phyloP scores from a whole-genome alignment of 306 rosid species.

The Vigna angularis region DNA sequence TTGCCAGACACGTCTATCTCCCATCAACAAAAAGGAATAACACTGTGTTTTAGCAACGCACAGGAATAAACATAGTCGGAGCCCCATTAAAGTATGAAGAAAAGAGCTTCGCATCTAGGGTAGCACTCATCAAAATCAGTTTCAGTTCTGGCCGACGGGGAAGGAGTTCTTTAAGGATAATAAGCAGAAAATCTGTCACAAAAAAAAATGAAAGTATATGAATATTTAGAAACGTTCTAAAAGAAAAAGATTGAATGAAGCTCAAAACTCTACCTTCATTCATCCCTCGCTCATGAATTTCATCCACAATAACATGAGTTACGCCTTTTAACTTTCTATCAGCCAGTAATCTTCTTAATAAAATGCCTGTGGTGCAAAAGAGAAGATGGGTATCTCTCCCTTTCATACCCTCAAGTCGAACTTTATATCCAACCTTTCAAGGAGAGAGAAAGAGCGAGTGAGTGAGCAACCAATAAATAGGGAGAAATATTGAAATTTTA shows the following conservation, averaged over 20 bases:
- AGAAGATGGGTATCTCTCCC: conserved; percentile 93
- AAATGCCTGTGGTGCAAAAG: conserved; percentile 97
- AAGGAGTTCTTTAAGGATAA: conserved; percentile 94
- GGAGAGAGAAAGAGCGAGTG: conserved; percentile 10
- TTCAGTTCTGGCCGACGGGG: conserved; percentile 84
- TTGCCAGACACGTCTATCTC: conserved; percentile 18
- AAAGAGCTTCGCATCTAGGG: conserved; percentile 90
- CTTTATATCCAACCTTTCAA: conserved; percentile 92
- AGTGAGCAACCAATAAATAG: not conserved
- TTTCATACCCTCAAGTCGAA: conserved; percentile 93
- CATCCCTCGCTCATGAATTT: conserved; percentile 99
- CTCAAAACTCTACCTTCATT: conserved; percentile 79
- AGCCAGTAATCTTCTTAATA: conserved; percentile 87
- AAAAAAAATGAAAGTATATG: conserved; percentile 44
- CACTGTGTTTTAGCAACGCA: conserved; percentile 48
- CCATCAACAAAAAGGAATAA: conserved; percentile 34
- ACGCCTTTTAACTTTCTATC: conserved; percentile 89
- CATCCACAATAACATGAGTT: conserved; percentile 95
- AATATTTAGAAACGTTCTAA: conserved; percentile 49
- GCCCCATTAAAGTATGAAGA: conserved; percentile 82
- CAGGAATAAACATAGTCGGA: conserved; percentile 70
- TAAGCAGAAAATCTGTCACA: conserved; percentile 92
- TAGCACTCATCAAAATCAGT: conserved; percentile 96
- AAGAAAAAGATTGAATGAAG: conserved; percentile 40
- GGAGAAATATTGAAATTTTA: conserved; percentile 22